These are phyloP conservation scores for Lachnellula occidentalis DNA, from an alignment of 2,329 filamentous ascomycete genomes.

Conservation along the genomic window DNA sequence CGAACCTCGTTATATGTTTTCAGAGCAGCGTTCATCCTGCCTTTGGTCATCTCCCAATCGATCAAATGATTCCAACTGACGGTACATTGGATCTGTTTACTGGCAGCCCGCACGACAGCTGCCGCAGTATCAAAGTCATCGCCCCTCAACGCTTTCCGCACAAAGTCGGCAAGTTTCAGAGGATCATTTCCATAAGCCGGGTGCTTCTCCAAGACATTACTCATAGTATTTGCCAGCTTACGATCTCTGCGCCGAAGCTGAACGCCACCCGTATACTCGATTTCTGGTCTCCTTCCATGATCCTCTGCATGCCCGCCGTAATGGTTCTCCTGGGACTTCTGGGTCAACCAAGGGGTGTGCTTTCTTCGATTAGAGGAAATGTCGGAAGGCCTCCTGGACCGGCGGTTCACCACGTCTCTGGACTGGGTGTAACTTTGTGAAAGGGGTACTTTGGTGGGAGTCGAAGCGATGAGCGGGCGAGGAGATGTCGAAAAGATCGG, in stretches of 20 bases:
- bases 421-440: slow-evolving; percentile 7
- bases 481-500: slow-evolving; percentile 9
- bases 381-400: not conserved
- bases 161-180: slow-evolving; percentile 63
- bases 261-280: not conserved
- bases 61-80: slow-evolving; percentile 90
- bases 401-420: not conserved
- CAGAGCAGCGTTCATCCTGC: slow-evolving; percentile 58
- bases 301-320: not conserved
- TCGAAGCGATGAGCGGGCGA: not conserved
- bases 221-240: slow-evolving; percentile 3
- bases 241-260: slow-evolving; percentile 2
- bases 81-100: slow-evolving; percentile 54
- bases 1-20: slow-evolving; percentile 84
- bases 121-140: slow-evolving; percentile 62
- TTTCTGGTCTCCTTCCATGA: not conserved
- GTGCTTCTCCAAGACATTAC: slow-evolving; percentile 12
- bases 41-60: slow-evolving; percentile 58
- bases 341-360: not conserved
- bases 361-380: not conserved
- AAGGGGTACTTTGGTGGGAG: not conserved
- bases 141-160: slow-evolving; percentile 53
- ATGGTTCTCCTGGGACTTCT: not conserved
- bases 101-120: slow-evolving; percentile 63
- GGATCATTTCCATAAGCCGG: slow-evolving; percentile 49